These are phyloP conservation scores for Elongisporangium prolatum DNA, from an alignment of 352 stramenopile genomes.

Conservation along the genomic window DNA sequence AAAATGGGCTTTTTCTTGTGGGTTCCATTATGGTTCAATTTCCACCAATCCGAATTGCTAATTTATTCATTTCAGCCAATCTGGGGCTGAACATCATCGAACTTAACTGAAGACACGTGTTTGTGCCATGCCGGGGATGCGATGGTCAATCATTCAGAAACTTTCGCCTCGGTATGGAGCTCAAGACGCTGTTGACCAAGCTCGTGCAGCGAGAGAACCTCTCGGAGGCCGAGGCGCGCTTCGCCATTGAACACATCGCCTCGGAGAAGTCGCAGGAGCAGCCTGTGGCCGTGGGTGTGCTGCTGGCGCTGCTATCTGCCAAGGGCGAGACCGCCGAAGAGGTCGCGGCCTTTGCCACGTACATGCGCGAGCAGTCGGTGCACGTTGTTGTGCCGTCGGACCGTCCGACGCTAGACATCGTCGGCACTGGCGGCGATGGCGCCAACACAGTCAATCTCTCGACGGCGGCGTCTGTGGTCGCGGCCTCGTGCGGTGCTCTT, in stretches of 20 bases:
- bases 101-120: not conserved
- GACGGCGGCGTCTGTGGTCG: constrained; percentile 93
- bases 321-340: constrained; percentile 94
- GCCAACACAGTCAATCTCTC: constrained; percentile 98
- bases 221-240: constrained; percentile 55
- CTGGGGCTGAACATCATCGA: not conserved
- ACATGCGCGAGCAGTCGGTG: constrained; percentile 94
- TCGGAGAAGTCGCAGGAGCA: constrained; percentile 54
- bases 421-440: constrained; percentile 97
- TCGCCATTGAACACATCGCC: constrained; percentile 71
- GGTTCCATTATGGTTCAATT: not conserved
- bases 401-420: constrained; percentile 95
- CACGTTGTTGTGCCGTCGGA: constrained; percentile 58
- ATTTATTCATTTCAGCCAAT: not conserved
- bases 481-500: constrained; percentile 89
- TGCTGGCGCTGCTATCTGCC: constrained; percentile 92
- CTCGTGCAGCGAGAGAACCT: constrained; percentile 68
- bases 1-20: not conserved
- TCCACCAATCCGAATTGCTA: not conserved
- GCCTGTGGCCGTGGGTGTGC: constrained; percentile 80
- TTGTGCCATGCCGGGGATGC: not conserved
- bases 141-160: not conserved
- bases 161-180: constrained; percentile 29
- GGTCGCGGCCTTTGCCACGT: constrained; percentile 93
- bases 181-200: constrained; percentile 75